Evolutionary conservation across 2,329 filamentous ascomycete genomes (phyloP).

Genomic region (Tolypocladium tundrense): DNA sequence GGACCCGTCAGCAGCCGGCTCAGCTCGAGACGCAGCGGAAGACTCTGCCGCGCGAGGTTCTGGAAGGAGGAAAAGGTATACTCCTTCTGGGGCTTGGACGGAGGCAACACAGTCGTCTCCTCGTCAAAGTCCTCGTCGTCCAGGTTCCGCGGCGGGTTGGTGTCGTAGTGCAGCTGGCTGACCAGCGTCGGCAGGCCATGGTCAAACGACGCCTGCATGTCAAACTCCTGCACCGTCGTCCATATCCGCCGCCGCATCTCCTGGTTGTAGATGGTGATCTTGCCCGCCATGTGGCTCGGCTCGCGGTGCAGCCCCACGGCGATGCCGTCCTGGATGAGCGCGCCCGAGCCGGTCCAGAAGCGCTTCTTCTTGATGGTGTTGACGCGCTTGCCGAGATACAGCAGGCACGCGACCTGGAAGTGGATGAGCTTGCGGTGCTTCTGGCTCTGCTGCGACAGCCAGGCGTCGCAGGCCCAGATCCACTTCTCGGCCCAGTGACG

Average conservation of each 20-base stretch:
- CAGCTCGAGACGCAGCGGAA: conserved; percentile 45
- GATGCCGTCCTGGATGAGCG: conserved; percentile 47
- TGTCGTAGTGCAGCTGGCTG: conserved; percentile 45
- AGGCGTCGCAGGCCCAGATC: conserved; percentile 45
- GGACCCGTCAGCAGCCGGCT: conserved; percentile 46
- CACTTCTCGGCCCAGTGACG: conserved; percentile 44
- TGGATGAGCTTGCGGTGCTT: conserved; percentile 51
- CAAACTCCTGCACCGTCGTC: conserved; percentile 52
- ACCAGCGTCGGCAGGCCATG: conserved; percentile 49
- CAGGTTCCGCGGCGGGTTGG: conserved; percentile 44
- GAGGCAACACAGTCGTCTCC: conserved; percentile 37
- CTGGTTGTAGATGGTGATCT: conserved; percentile 48
- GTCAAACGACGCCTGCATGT: conserved; percentile 52
- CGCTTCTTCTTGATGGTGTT: conserved; percentile 57
- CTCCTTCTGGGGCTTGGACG: conserved; percentile 38
- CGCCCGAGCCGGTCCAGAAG: conserved; percentile 48
- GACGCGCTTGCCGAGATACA: conserved; percentile 51
- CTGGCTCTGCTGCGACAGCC: conserved; percentile 46
- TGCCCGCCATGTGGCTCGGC: conserved; percentile 42
- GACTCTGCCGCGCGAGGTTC: conserved; percentile 44
- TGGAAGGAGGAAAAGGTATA: conserved; percentile 52
- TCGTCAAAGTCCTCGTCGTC: conserved; percentile 49
- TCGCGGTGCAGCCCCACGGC: conserved; percentile 50
- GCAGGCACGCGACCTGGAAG: conserved; percentile 48
- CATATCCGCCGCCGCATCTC: conserved; percentile 53